A percentile compares a stretch with the other conserved stretches of the same genome.
phyloP scores from a whole-genome alignment of 805 yeast species.

The Tetrapisispora fleetii region DNA sequence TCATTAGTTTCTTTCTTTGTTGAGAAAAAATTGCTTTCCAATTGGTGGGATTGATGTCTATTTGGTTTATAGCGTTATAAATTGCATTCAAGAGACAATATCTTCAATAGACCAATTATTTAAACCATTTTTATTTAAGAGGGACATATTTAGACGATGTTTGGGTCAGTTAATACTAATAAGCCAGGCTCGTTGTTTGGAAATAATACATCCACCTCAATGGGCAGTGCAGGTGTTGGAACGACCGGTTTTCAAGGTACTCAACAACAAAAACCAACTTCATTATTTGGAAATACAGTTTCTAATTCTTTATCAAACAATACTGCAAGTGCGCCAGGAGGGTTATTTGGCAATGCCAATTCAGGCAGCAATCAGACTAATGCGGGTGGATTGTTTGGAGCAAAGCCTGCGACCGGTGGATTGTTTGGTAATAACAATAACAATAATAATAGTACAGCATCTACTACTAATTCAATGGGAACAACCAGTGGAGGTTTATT shows the following conservation, averaged over 20 bases:
- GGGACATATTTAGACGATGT: not conserved
- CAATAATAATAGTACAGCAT: not conserved
- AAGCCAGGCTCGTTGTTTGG: not conserved
- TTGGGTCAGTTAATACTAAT: not conserved
- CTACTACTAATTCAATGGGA: not conserved
- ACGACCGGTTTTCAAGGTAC: not conserved
- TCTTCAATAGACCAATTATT: not conserved
- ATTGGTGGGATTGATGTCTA: no score
- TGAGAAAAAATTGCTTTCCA: no score
- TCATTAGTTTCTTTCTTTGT: no score
- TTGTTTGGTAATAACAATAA: constrained; percentile 5
- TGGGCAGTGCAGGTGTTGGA: not conserved
- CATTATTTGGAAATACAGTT: not conserved
- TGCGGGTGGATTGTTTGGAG: constrained; percentile 12
- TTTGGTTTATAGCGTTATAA: no score
- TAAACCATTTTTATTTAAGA: no score
- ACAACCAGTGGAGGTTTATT: constrained; percentile 4
- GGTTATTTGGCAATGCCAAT: constrained; percentile 13
- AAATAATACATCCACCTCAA: not conserved
- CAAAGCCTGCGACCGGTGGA: constrained; percentile 11
- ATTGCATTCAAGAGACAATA: not conserved
- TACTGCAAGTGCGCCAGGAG: constrained; percentile 1
- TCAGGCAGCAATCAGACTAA: not conserved
- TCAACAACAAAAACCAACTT: not conserved
- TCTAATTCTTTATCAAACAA: not conserved